phyloP scores from a whole-genome alignment of 192 early-diverging fungal genomes.

The Umbelopsis isabellina region DNA sequence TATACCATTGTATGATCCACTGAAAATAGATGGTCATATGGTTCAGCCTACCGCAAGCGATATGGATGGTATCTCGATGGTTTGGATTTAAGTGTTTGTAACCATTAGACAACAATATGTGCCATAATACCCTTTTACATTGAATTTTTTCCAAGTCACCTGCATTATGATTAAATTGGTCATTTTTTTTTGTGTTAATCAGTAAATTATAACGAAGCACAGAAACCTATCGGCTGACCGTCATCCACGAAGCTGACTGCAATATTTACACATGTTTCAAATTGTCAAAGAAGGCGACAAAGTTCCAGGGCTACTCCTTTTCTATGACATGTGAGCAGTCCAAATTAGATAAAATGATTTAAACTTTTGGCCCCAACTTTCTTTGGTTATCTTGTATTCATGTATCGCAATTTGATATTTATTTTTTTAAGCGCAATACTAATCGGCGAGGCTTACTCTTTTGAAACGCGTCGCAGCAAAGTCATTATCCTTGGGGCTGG shows the following conservation, averaged over 20 bases:
- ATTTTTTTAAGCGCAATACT: background rate
- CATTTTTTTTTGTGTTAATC: background rate
- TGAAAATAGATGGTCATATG: background rate
- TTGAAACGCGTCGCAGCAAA: background rate
- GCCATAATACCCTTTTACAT: background rate
- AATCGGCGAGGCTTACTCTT: background rate
- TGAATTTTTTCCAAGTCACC: background rate
- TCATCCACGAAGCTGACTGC: too few species aligned
- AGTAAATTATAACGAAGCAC: background rate
- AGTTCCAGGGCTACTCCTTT: background rate
- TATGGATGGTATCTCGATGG: constrained; percentile 3
- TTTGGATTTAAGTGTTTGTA: background rate
- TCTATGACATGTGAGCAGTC: background rate
- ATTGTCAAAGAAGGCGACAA: background rate
- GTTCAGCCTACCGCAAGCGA: background rate
- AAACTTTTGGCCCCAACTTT: too few species aligned
- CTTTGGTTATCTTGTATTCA: background rate
- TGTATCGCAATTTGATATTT: background rate
- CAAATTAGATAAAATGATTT: background rate
- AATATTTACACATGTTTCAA: background rate
- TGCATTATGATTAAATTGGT: too few species aligned
- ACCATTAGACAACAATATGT: background rate
- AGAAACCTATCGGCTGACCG: too few species aligned
- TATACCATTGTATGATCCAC: constrained; percentile 5
- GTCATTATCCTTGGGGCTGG: constrained; percentile 29